Evolutionary conservation across 1,284 basidiomycete species (phyloP).

Genomic region (Fomitopsis betulina): DNA sequence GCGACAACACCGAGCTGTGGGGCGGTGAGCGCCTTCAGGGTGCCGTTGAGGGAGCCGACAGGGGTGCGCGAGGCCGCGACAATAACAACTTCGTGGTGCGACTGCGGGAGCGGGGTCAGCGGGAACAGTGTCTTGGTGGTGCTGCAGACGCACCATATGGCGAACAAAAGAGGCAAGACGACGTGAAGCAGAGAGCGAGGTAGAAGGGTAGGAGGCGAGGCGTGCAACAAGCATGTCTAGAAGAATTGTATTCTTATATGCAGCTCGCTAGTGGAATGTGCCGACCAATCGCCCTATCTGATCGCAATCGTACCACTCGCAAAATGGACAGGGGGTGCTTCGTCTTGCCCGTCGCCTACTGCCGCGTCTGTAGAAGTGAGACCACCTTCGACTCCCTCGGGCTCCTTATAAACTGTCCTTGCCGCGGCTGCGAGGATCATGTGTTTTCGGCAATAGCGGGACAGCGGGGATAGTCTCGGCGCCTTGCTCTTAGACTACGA

Average conservation of each 20-base stretch:
- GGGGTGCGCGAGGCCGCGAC: constrained; percentile 94
- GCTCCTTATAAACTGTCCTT: constrained; percentile 9
- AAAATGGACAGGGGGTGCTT: background rate
- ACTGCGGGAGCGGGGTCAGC: constrained; percentile 15
- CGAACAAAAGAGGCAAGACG: constrained; percentile 32
- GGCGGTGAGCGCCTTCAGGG: constrained; percentile 85
- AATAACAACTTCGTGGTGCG: constrained; percentile 83
- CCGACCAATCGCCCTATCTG: constrained; percentile 21
- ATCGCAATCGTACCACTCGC: constrained; percentile 21
- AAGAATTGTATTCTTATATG: constrained; percentile 24
- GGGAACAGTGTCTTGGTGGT: background rate
- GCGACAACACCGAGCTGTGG: constrained; percentile 88
- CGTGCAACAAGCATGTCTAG: constrained; percentile 33
- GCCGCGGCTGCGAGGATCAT: background rate
- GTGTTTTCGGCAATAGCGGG: no score
- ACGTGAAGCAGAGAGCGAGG: constrained; percentile 21
- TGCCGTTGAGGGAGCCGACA: constrained; percentile 89
- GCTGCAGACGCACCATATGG: constrained; percentile 30
- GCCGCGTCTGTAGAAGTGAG: constrained; percentile 3
- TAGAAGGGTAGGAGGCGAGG: constrained; percentile 32
- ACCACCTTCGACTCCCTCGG: constrained; percentile 1
- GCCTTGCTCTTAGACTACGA: no score
- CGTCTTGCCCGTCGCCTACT: background rate
- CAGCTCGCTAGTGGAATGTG: constrained; percentile 13
- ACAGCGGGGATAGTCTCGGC: no score